Percentiles rank a stretch among this genome's conserved stretches.
Evolutionary conservation across 78 protist genomes (phyloP).

Genomic region (Anaeramoeba flamelloides): DNA sequence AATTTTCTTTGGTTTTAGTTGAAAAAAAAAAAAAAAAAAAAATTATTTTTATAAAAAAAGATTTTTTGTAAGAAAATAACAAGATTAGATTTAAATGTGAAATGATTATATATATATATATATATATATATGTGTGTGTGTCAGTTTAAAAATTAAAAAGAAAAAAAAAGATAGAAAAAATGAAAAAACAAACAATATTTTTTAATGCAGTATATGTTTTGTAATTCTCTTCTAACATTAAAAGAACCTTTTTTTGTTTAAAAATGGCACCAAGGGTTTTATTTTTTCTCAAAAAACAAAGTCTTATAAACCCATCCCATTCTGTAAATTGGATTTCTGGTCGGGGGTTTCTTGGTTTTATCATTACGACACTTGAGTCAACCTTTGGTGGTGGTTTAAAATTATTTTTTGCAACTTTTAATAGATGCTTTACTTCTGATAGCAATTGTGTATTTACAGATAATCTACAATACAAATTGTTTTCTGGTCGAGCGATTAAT

Average conservation of each 20-base stretch:
- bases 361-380: slow-evolving; percentile 83
- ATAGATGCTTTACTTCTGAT: slow-evolving; percentile 53
- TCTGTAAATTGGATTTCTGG: slow-evolving; percentile 85
- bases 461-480: slow-evolving; percentile 86
- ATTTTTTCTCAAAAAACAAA: slow-evolving; percentile 84
- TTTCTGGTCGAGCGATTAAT: slow-evolving; percentile 59
- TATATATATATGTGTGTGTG: too few species aligned
- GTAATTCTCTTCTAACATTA: slow-evolving; percentile 54
- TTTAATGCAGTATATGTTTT: slow-evolving; percentile 48
- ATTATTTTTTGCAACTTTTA: slow-evolving; percentile 60
- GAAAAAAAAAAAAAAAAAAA: neutral
- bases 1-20: neutral
- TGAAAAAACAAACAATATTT: slow-evolving; percentile 14
- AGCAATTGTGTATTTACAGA: slow-evolving; percentile 82
- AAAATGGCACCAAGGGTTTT: slow-evolving; percentile 79
- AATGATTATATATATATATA: too few species aligned
- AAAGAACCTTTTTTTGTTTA: slow-evolving; percentile 30
- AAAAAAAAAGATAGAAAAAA: neutral
- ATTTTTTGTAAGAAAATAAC: too few species aligned
- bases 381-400: slow-evolving; percentile 99
- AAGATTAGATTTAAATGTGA: too few species aligned
- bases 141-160: too few species aligned
- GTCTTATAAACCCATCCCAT: slow-evolving; percentile 87
- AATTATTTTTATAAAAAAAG: neutral
- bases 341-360: slow-evolving; percentile 81